A percentile compares a stretch with the other conserved stretches of the same genome.
These are phyloP conservation scores for Bifiguratus adelaidae DNA, from an alignment of 192 early-diverging fungal genomes.

Conservation along the genomic window DNA sequence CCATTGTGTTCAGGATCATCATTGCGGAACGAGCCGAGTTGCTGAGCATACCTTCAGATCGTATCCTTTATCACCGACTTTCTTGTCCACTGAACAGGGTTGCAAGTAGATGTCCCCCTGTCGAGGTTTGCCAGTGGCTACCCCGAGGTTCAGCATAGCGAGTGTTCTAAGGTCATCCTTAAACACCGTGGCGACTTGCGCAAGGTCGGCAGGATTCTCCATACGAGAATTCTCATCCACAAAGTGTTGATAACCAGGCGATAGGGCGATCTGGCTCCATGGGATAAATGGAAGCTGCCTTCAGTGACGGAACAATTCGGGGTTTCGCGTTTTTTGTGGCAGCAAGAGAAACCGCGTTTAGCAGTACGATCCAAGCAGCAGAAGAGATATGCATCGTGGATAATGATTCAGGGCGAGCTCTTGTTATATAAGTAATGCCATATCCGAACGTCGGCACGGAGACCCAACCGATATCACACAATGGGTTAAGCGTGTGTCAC, in stretches of 20 bases:
- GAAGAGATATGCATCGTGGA: no score
- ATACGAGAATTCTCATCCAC: not conserved
- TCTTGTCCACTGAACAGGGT: not conserved
- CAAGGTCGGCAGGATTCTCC: slow-evolving; percentile 2
- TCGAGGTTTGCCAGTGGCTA: not conserved
- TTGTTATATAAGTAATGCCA: no score
- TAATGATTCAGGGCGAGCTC: no score
- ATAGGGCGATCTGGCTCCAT: not conserved
- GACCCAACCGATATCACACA: no score
- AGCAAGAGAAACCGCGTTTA: no score
- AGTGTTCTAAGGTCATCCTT: not conserved
- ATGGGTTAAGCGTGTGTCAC: no score
- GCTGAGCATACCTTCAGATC: not conserved
- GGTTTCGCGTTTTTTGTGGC: no score
- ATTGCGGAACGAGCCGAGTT: not conserved
- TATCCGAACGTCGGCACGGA: no score
- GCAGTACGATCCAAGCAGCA: no score
- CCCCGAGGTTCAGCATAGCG: not conserved
- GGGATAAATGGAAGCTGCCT: not conserved
- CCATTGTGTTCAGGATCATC: no score
- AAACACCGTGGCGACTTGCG: not conserved
- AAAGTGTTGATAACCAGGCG: not conserved
- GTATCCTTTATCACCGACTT: slow-evolving; percentile 1
- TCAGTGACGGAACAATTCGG: not conserved
- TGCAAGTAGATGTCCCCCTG: not conserved